Evolutionary conservation across 805 yeast species (phyloP), one percentile per base, ranked within the genome.

Genomic region (Tanozyma kutaoensis): DNA sequence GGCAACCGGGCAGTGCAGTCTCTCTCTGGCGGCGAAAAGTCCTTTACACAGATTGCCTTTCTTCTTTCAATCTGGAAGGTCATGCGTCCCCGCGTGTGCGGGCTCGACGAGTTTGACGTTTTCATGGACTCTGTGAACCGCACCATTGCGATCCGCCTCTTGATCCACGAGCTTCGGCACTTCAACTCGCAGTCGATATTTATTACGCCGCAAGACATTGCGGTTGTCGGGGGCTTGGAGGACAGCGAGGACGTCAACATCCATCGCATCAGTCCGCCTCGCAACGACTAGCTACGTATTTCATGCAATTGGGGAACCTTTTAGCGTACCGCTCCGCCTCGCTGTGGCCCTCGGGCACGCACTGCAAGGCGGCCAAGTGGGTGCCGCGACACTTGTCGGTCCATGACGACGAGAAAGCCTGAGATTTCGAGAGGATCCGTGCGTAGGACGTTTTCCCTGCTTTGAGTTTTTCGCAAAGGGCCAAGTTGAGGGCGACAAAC

Each of bases 71-170:
- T 93, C 16, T 91, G 99, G 99, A 72, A 73, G 36, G 76, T 82
- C 15, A 86, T 91, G 95, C 72, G 77, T 34, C 76, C 93, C 0
- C 70, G 80, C 30, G 68, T 91, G 12, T 69, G 93, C 33, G 96
- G 96, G 1, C 56, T 91, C 33, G 99, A 91, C 52, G 99, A 91
- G 50, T 91, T 80, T 48, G 99, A 91, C 53, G 98, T 91, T 13
- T 91, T 76, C 43, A 91, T 91, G 98, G 99, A 91, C 50, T 82
- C 84, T 26, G 81, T 84, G 12, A 85, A 86, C 46, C 66, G 98
- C 37, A 66, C 76, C 24, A 69, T 79, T 28, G 84, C 94, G 33
- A 72, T 91, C 45, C 63, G 69, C 25, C 52, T 86, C 35, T 73
- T 91, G 46, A 57, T 85, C 25, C 66, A 67, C 15, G 79, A 82